Evolutionary conservation across 2,329 filamentous ascomycete genomes (phyloP).

Genomic region (Alternaria longipes): DNA sequence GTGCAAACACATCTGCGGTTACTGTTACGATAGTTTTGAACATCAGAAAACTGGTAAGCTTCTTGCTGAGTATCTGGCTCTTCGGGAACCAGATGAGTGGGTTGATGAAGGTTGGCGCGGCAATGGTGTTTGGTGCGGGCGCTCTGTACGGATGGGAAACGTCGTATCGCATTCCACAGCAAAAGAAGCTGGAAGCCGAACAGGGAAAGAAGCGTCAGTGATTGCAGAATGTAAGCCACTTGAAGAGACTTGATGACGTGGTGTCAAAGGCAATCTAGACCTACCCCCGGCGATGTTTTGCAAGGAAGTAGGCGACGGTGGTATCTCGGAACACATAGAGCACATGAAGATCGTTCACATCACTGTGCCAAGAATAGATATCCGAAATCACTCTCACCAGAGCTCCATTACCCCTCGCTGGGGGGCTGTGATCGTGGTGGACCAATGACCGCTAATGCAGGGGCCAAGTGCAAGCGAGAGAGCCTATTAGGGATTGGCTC

Average conservation of each 20-base stretch:
- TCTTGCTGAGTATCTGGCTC: slow-evolving; percentile 89
- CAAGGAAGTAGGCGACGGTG: slow-evolving; percentile 1
- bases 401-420: slow-evolving; percentile 12
- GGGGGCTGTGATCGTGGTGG: slow-evolving; percentile 10
- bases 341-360: slow-evolving; percentile 1
- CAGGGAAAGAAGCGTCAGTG: slow-evolving; percentile 40
- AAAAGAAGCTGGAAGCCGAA: slow-evolving; percentile 40
- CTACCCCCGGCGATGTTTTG: background rate
- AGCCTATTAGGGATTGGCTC: slow-evolving; percentile 16
- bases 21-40: slow-evolving; percentile 98
- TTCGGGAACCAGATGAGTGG: slow-evolving; percentile 85
- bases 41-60: slow-evolving; percentile 89
- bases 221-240: slow-evolving; percentile 1
- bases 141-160: slow-evolving; percentile 86
- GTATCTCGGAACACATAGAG: background rate
- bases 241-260: background rate
- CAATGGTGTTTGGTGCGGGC: slow-evolving; percentile 89
- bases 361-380: slow-evolving; percentile 13
- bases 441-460: slow-evolving; percentile 21
- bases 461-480: slow-evolving; percentile 19
- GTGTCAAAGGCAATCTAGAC: background rate
- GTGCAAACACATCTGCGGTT: slow-evolving; percentile 85
- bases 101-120: slow-evolving; percentile 81
- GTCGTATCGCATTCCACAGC: slow-evolving; percentile 56
- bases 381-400: background rate